Evolutionary conservation across 2,329 filamentous ascomycete species (phyloP).

Genomic region (Fusarium sp.): DNA sequence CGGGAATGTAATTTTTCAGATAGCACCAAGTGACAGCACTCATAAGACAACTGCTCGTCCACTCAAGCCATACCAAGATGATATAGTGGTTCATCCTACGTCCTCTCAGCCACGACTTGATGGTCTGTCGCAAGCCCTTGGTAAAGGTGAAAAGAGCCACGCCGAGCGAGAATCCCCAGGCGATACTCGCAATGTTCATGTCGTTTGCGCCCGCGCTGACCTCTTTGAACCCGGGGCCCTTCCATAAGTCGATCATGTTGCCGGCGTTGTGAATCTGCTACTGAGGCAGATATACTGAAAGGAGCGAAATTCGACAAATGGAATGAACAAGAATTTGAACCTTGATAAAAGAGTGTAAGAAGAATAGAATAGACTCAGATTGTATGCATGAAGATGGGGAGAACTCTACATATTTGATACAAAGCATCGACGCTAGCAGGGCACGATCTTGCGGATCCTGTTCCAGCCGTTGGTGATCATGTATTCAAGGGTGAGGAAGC

Average conservation of each 20-base stretch:
- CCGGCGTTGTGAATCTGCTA: neutral
- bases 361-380: neutral
- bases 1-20: conserved; percentile 40
- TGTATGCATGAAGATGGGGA: neutral
- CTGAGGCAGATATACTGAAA: neutral
- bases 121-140: conserved; percentile 42
- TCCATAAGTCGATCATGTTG: conserved; percentile 39
- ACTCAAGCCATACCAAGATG: conserved; percentile 45
- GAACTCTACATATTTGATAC: conserved; percentile 36
- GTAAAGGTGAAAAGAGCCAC: conserved; percentile 44
- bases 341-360: neutral
- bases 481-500: conserved; percentile 20
- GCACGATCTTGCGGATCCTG: conserved; percentile 15
- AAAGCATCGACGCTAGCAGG: conserved; percentile 24
- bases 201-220: conserved; percentile 37
- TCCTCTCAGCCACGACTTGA: conserved; percentile 44
- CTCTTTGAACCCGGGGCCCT: conserved; percentile 26
- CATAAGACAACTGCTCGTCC: conserved; percentile 44
- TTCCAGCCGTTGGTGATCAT: neutral
- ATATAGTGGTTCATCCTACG: conserved; percentile 41
- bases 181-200: conserved; percentile 48
- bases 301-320: neutral
- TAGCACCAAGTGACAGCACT: conserved; percentile 48
- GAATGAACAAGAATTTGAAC: neutral
- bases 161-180: conserved; percentile 47